Percentiles rank a stretch among this genome's conserved stretches.
phyloP scores from a whole-genome alignment of 345 rosid species.

The Lepidium didymum region DNA sequence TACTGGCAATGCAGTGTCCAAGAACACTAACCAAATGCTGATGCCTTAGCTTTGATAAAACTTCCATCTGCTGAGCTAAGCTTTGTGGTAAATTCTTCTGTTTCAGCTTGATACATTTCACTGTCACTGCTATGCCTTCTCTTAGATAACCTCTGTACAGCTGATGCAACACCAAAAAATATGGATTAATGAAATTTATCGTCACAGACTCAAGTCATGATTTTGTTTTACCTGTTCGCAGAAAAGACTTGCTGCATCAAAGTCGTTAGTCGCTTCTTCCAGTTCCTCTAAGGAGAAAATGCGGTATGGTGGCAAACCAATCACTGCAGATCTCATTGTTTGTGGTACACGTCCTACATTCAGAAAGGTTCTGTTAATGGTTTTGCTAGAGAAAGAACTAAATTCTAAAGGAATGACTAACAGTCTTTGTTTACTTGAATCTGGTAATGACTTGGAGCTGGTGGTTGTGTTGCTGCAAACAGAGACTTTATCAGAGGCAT shows the following conservation, averaged over 20 bases:
- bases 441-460: slow-evolving; percentile 43
- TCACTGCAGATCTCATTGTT: slow-evolving; percentile 72
- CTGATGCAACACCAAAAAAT: slow-evolving; percentile 29
- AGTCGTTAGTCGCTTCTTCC: slow-evolving; percentile 77
- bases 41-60: slow-evolving; percentile 78
- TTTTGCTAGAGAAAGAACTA: background rate
- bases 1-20: slow-evolving; percentile 72
- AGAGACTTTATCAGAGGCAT: slow-evolving; percentile 43
- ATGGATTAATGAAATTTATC: background rate
- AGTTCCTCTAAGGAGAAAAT: slow-evolving; percentile 70
- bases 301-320: slow-evolving; percentile 73
- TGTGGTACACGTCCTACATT: slow-evolving; percentile 71
- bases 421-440: slow-evolving; percentile 44
- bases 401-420: background rate
- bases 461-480: slow-evolving; percentile 35
- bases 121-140: slow-evolving; percentile 57
- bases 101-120: slow-evolving; percentile 65
- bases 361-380: background rate
- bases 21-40: slow-evolving; percentile 74
- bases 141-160: slow-evolving; percentile 62
- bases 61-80: slow-evolving; percentile 65
- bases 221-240: slow-evolving; percentile 38
- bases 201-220: background rate
- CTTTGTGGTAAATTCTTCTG: slow-evolving; percentile 60
- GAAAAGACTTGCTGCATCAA: slow-evolving; percentile 55